A percentile compares a stretch with the other conserved stretches of the same genome.
These are phyloP conservation scores for Elongisporangium undulatum DNA, from an alignment of 352 stramenopile species.

Conservation along the genomic window DNA sequence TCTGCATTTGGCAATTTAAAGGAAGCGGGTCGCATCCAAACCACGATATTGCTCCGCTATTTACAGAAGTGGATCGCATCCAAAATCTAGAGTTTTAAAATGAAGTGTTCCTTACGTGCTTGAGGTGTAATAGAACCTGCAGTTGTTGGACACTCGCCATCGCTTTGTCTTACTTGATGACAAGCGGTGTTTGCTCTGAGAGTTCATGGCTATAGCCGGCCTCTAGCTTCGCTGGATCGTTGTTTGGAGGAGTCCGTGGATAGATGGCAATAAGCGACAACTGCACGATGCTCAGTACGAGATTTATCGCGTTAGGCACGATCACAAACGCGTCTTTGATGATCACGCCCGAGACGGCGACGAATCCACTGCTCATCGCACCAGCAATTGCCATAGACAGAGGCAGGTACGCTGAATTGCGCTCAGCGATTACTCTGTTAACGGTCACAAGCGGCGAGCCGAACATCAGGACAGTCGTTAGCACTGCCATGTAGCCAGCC, in stretches of 20 bases:
- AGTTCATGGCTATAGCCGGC: not conserved
- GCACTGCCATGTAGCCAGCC: not conserved
- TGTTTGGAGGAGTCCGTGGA: not conserved
- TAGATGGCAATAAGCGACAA: slow-evolving; percentile 17
- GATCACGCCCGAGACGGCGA: slow-evolving; percentile 20
- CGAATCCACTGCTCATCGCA: slow-evolving; percentile 19
- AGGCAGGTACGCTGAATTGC: slow-evolving; percentile 23
- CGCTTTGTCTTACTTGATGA: not conserved
- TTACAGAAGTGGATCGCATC: no score
- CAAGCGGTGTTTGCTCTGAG: not conserved
- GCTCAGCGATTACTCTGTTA: slow-evolving; percentile 15
- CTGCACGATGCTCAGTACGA: slow-evolving; percentile 18
- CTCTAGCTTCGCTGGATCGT: not conserved
- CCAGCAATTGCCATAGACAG: slow-evolving; percentile 19
- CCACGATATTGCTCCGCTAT: no score
- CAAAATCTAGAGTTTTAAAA: no score
- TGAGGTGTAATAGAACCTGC: no score
- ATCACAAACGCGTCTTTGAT: slow-evolving; percentile 24
- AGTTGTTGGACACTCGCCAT: no score
- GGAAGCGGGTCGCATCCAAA: no score
- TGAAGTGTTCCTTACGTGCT: no score
- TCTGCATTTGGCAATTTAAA: no score
- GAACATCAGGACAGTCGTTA: slow-evolving; percentile 20
- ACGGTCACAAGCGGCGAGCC: slow-evolving; percentile 20
- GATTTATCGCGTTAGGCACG: slow-evolving; percentile 21